These are phyloP conservation scores for Pulveroboletus ravenelii DNA, from an alignment of 768 basidiomycete genomes.

Conservation along the genomic window DNA sequence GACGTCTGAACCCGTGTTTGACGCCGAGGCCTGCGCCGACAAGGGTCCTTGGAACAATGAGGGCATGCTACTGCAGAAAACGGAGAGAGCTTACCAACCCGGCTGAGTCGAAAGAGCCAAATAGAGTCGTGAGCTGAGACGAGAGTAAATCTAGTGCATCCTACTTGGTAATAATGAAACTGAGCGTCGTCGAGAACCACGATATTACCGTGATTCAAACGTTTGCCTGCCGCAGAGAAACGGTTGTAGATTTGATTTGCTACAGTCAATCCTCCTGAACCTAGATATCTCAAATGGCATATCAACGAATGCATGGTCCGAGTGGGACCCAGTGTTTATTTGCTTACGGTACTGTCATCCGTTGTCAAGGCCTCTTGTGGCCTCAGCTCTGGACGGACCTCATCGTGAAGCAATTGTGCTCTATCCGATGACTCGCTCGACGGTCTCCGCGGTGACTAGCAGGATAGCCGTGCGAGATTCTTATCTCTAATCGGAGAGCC, in stretches of 20 bases:
- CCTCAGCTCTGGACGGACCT: no score
- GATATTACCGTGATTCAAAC: constrained; percentile 70
- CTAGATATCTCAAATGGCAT: constrained; percentile 35
- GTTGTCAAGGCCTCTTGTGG: not conserved
- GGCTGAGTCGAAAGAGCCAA: constrained; percentile 45
- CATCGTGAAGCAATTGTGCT: no score
- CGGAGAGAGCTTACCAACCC: constrained; percentile 66
- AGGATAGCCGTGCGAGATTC: no score
- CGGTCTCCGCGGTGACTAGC: no score
- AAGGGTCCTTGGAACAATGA: constrained; percentile 62
- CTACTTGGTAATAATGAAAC: constrained; percentile 81
- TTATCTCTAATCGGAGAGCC: no score
- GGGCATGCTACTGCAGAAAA: not conserved
- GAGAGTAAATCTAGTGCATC: constrained; percentile 1
- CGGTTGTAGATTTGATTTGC: constrained; percentile 86
- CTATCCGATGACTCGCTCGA: no score
- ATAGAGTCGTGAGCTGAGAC: not conserved
- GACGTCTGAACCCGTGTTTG: constrained; percentile 65
- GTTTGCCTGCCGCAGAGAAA: constrained; percentile 65
- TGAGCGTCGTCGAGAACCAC: constrained; percentile 80
- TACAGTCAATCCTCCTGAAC: constrained; percentile 74
- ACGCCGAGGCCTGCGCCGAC: constrained; percentile 81
- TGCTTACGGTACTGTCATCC: not conserved
- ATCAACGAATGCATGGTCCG: not conserved
- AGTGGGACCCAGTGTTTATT: constrained; percentile 15